Conservation (phyloP, 2,329 filamentous ascomycete species). For the Colletotrichum musicola region DNA sequence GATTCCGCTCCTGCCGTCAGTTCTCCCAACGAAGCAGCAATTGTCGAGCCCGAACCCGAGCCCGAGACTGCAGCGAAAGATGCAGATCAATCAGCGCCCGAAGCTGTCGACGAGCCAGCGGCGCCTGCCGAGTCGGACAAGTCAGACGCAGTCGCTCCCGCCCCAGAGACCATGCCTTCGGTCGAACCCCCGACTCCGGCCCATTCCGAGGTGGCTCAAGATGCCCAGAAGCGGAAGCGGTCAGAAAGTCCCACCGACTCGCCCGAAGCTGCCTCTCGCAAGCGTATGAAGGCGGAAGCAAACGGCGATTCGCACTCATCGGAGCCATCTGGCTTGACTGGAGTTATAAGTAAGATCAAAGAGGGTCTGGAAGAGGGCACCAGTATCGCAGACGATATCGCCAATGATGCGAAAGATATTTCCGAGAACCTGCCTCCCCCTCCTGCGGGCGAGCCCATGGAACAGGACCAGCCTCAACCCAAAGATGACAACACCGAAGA, state of each 20-base stretch:
- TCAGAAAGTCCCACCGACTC: conserved; percentile 72
- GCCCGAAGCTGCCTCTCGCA: conserved; percentile 64
- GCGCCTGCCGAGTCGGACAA: background rate
- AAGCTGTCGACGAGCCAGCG: background rate
- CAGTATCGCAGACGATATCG: conserved; percentile 30
- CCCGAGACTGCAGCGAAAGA: conserved; percentile 38
- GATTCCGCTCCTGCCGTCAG: conserved; percentile 24
- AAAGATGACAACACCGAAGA: conserved; percentile 1
- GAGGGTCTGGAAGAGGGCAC: conserved; percentile 22
- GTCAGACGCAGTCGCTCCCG: conserved; percentile 3
- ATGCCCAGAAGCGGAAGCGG: conserved; percentile 75
- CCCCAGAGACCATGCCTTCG: conserved; percentile 11
- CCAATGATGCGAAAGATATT: conserved; percentile 26
- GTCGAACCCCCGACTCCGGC: conserved; percentile 33
- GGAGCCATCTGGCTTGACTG: conserved; percentile 18
- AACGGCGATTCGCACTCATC: conserved; percentile 1
- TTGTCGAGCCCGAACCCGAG: background rate
- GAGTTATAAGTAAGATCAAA: conserved; percentile 19
- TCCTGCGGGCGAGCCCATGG: conserved; percentile 7
- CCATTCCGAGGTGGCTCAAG: conserved; percentile 52
- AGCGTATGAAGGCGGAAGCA: conserved; percentile 64
- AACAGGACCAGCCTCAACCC: conserved; percentile 15
- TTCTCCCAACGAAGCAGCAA: conserved; percentile 9
- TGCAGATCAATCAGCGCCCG: conserved; percentile 37
- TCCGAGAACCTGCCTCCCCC: conserved; percentile 13